Evolutionary conservation across 2,329 filamentous ascomycete species (phyloP), one percentile per base, ranked within the genome.

Genomic region (Xylariaceae sp.): DNA sequence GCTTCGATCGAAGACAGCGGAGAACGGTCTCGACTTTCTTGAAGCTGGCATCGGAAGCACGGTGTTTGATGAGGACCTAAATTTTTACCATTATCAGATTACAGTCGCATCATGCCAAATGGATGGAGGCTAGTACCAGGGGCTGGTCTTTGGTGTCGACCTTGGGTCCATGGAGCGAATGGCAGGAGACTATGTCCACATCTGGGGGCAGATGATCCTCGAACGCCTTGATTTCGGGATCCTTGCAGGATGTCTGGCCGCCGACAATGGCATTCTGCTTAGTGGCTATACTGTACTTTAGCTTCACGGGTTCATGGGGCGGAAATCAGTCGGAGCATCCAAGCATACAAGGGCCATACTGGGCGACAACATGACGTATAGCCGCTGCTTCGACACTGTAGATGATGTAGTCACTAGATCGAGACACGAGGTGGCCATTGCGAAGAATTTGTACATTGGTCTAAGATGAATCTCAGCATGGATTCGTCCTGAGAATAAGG

Each of bases 241-340:
- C 92, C 77, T 99, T 99, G 82, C 94, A 99, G 0, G 94, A 97
- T 0, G 94, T 99, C 74, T 99, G 94, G 7, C 94, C 94, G 61
- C 94, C 95, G 18, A 99, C 94, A 63, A 99, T 95, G 65, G 94
- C 94, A 64, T 90, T 89, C 71, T 94, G 83, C 74, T 97, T 97
- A 59, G 94, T 99, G 66, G 94, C 92, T 96, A 71, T 62, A 64
- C 5, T 45, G 35, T 17, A 9, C 48, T 55, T 62, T 37, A 54
- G 44, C 37, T 41, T 30, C 44, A 15, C 47, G 44, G 51, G 7
- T 10, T 13, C 41, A 47, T 23, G 15, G 17, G 51, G 17, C 45
- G 4, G 39, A 55, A 39, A 56, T 52, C 58, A 50, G 67, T 72
- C 64, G 41, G 37, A 51, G 37, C 51, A 51, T 51, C 54, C 44